Evolutionary conservation across 441 rosid species (phyloP), one percentile per base, ranked within the genome.

Genomic region (Iberis amara): DNA sequence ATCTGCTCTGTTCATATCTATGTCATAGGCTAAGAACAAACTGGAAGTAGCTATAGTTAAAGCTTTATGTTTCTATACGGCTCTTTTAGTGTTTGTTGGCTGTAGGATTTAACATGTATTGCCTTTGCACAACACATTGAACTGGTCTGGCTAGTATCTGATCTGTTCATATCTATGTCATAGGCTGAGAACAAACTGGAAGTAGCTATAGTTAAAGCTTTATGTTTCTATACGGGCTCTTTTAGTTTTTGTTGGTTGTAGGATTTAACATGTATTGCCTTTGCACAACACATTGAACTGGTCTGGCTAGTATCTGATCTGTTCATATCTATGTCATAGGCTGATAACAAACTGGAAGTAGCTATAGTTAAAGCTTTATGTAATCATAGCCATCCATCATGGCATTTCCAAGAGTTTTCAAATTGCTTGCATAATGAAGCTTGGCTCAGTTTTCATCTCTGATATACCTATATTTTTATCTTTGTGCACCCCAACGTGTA

Each of bases 401-500:
- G n/a, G 61, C 44, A 39, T 62, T 23, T 49, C 10, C 51, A 3
- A 3, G 11, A 39, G 55, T 51, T 57, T 57, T 12, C 26, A 50
- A 46, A 52, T 39, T 47, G 21, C 51, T 39, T 46, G 9, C 11
- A 21, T 24, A 43, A 30, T 42, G 43, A 45, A 40, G 52, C 52
- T 45, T 53, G 5, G 40, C 52, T 44, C 27, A 35, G 33, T 14
- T 26, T 32, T 4, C 14, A 47, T 42, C 23, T 50, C 28, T 50
- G 48, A 12, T 26, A 24, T 46, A 31, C 14, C 18, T 28, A 35
- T 48, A 2, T 40, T 31, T 31, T 52, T 47, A 23, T 45, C 21
- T 42, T 11, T 39, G 55, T 38, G 37, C 35, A 49, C 23, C 43
- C 26, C 61, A 44, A 47, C 63, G 24, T 75, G 48, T 64, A 74